phyloP scores from a whole-genome alignment of 148 eudicot species.

The Polygonum aviculare region DNA sequence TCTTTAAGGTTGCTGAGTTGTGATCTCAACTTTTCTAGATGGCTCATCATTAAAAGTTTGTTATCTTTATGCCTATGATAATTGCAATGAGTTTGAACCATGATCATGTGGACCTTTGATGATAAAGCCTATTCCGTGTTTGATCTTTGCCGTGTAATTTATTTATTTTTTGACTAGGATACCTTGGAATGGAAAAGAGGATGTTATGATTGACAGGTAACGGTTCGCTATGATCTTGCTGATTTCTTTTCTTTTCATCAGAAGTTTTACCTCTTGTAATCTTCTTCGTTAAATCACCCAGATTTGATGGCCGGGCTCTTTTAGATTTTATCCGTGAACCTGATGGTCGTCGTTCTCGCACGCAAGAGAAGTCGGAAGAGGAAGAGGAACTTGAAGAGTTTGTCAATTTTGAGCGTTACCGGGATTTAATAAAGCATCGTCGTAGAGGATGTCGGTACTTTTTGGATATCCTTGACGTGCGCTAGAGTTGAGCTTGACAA shows the following conservation, averaged over 20 bases:
- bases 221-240: background rate
- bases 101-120: background rate
- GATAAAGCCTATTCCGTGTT: background rate
- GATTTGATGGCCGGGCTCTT: constrained; percentile 99
- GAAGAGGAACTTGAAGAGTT: constrained; percentile 97
- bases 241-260: background rate
- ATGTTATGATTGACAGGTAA: constrained; percentile 88
- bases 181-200: constrained; percentile 98
- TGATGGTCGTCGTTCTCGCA: constrained; percentile 53
- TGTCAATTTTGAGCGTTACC: constrained; percentile 99
- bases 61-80: background rate
- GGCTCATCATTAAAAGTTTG: background rate
- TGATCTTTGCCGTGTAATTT: background rate
- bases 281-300: constrained; percentile 15
- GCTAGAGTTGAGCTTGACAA: constrained; percentile 24
- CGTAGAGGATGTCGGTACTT: constrained; percentile 99
- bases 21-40: background rate
- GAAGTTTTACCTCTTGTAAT: background rate
- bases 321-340: constrained; percentile 95
- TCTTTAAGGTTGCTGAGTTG: background rate
- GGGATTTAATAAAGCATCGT: constrained; percentile 99
- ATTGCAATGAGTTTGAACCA: background rate
- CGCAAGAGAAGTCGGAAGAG: constrained; percentile 78
- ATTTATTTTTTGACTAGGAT: constrained; percentile 43
- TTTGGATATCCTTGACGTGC: constrained; percentile 42